Base-by-base conservation (phyloP, 2,329 filamentous ascomycete species). In the Triangularia setosa region DNA sequence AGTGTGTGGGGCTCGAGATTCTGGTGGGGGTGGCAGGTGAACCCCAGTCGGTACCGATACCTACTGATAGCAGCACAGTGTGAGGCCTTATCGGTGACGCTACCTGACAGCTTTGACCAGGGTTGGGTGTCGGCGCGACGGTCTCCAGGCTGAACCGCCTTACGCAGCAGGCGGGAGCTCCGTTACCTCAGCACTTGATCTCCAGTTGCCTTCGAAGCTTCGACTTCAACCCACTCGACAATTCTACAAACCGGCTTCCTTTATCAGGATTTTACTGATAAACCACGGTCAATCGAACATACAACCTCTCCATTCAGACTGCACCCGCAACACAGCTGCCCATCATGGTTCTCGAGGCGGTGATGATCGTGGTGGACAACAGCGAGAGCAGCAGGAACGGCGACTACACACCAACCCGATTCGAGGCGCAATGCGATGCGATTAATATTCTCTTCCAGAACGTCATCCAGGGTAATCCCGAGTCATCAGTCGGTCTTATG, bases 351-450 rank as follows among this genome's bases (percentile, higher is more conserved):
- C 89, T 99, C 80, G 95, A 99, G 88, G 96, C 95, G 82, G 96
- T 96, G 69, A 98, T 99, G 93, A 92, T 99, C 79, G 89, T 98
- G 85, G 92, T 98, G 75, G 95, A 99, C 86, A 99, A 98, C 85
- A 97, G 93, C 83, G 95, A 99, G 83, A 93, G 91, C 82, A 96
- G 92, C 83, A 89, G 95, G 77, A 99, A 99, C 80, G 95, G 96
- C 76, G 95, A 99, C 78, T 85, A 84, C 78, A 90, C 91, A 75
- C 94, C 95, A 65, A 96, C 93, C 71, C 88, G 95, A 79, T 99
- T 93, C 84, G 93, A 97, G 80, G 93, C 95, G 72, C 95, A 99
- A 84, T 86, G 92, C 72, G 95, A 99, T 79, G 93, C 94, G 63
- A 92, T 96, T 74, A 95, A 91, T 79, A 89, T 97, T 73, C 90